Conservation (phyloP, 208 protist genomes). For the Trypanosoma congolense region DNA sequence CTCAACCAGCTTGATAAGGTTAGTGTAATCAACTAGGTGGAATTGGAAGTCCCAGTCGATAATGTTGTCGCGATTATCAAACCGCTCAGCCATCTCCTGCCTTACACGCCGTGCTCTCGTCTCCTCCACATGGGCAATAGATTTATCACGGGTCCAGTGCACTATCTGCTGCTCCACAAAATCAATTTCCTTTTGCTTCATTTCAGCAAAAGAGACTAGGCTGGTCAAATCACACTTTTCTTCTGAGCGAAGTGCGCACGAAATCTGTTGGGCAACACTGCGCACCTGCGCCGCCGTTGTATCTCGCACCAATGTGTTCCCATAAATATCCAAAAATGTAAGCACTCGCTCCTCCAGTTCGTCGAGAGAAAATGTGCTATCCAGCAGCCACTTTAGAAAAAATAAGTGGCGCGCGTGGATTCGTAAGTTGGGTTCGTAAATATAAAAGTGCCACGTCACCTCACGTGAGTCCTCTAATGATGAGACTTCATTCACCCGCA, state of each 20-base stretch:
- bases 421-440: slow-evolving; percentile 87
- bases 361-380: slow-evolving; percentile 81
- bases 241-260: slow-evolving; percentile 32
- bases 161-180: slow-evolving; percentile 81
- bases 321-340: slow-evolving; percentile 89
- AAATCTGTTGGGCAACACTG: slow-evolving; percentile 58
- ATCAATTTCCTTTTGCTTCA: slow-evolving; percentile 86
- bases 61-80: slow-evolving; percentile 89
- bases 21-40: slow-evolving; percentile 75
- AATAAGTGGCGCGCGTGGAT: slow-evolving; percentile 84
- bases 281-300: slow-evolving; percentile 68
- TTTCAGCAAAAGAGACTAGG: slow-evolving; percentile 54
- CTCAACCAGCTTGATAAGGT: slow-evolving; percentile 85
- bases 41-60: slow-evolving; percentile 93
- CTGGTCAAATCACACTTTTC: slow-evolving; percentile 28
- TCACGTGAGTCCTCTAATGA: background rate
- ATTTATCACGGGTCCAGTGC: slow-evolving; percentile 66
- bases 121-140: slow-evolving; percentile 41
- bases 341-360: slow-evolving; percentile 85
- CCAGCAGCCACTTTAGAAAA: slow-evolving; percentile 88
- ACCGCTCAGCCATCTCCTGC: slow-evolving; percentile 89
- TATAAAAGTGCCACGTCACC: slow-evolving; percentile 67
- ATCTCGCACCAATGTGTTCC: slow-evolving; percentile 72
- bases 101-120: slow-evolving; percentile 67
- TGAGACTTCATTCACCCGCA: slow-evolving; percentile 29